Conservation (phyloP, 257 asterid species). For the Solanum chaucha region DNA sequence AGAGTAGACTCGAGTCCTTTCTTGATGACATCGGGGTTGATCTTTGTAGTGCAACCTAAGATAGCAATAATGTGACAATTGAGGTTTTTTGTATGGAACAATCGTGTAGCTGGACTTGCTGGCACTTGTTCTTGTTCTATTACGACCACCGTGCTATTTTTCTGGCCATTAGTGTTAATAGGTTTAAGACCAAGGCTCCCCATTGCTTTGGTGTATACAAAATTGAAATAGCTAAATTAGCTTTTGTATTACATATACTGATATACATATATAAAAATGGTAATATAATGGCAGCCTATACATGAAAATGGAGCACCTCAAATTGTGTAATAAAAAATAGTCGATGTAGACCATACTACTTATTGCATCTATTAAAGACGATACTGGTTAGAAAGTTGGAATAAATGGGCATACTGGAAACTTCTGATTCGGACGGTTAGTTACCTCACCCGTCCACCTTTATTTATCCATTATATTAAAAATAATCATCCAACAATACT, state of each 20-base stretch:
- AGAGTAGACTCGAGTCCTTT: conserved; percentile 5
- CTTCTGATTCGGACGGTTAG: neutral
- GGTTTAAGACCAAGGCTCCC: neutral
- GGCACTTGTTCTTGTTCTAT: conserved; percentile 12
- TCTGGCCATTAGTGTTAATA: neutral
- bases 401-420: neutral
- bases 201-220: neutral
- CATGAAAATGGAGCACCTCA: too few species aligned
- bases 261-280: neutral
- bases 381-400: neutral
- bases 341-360: neutral
- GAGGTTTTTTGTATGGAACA: conserved; percentile 20
- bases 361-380: neutral
- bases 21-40: conserved; percentile 19
- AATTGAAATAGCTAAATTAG: neutral
- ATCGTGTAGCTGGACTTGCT: conserved; percentile 28
- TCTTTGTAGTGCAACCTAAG: conserved; percentile 18
- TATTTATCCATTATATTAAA: too few species aligned
- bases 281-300: neutral
- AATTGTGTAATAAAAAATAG: too few species aligned
- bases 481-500: too few species aligned
- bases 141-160: neutral
- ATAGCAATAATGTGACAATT: conserved; percentile 17
- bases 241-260: neutral
- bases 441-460: neutral